Evolutionary conservation across 2,329 filamentous ascomycete genomes (phyloP), one percentile per base, ranked within the genome.

Genomic region (Sporothrix brasiliensis): DNA sequence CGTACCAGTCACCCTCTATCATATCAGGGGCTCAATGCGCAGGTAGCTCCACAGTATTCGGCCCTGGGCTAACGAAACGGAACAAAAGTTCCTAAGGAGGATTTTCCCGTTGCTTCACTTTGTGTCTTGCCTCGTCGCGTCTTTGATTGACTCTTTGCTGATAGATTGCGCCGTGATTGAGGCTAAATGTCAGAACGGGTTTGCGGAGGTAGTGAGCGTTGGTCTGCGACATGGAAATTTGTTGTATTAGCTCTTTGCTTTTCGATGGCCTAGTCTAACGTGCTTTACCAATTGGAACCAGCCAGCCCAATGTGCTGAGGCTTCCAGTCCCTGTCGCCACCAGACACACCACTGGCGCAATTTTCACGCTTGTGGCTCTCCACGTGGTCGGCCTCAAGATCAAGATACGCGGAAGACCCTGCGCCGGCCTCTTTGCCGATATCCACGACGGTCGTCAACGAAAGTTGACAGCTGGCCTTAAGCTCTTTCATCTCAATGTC

Each of bases 311-410:
- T 34, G 49, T 34, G 49, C 49, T 39, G 30, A 24, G 56, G 16
- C 19, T 16, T n/a, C 2, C 16, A 30, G 41, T 44, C 11, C 53
- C 54, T 72, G 68, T 69, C 70, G 70, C 70, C 68, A 69, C 68
- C 16, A 30, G 49, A 21, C n/a, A 27, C 47, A 16, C 50, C n/a
- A 39, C 60, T 72, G 19, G 58, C 70, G 58, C 70, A 70, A 71
- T 73, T 66, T 60, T 21, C 39, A 47, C 58, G 39, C 4, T 10
- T 19, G 21, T 63, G 9, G 24, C 34, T 10, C 56, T 56, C 69
- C 72, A 73, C 72, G 72, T 73, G 72, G 69, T 54, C 30, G 34
- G 56, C 24, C 39, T 50, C 52, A 44, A 52, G 67, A 60, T 67
- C 58, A 47, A 71, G 67, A 71, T 71, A 71, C 70, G 70, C 67